phyloP scores from a whole-genome alignment of 768 basidiomycete species.

The Scleroderma bovista region DNA sequence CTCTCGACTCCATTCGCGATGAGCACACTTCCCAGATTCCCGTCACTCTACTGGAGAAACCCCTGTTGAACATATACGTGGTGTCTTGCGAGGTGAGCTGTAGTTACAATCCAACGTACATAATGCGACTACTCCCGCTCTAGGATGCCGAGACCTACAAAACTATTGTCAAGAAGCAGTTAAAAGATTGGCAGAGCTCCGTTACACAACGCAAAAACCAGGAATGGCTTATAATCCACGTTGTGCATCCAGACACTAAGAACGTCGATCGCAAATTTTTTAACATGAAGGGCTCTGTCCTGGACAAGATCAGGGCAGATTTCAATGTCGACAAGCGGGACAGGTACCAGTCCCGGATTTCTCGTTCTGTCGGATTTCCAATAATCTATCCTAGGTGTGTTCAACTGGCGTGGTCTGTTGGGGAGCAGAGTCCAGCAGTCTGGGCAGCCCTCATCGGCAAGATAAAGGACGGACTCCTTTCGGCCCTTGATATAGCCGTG shows the following conservation, averaged over 20 bases:
- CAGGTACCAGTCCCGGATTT: slow-evolving; percentile 36
- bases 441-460: slow-evolving; percentile 89
- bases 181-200: slow-evolving; percentile 84
- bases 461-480: slow-evolving; percentile 85
- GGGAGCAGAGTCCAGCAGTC: slow-evolving; percentile 65
- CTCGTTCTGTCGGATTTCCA: slow-evolving; percentile 6
- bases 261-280: slow-evolving; percentile 62
- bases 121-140: slow-evolving; percentile 6
- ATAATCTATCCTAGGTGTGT: slow-evolving; percentile 53
- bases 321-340: slow-evolving; percentile 89
- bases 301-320: slow-evolving; percentile 89
- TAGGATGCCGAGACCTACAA: slow-evolving; percentile 75
- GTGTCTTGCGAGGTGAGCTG: slow-evolving; percentile 81
- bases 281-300: slow-evolving; percentile 76
- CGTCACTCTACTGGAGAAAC: slow-evolving; percentile 75
- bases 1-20: slow-evolving; percentile 62
- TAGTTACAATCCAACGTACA: slow-evolving; percentile 1
- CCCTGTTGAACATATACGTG: slow-evolving; percentile 81
- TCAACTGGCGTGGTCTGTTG: slow-evolving; percentile 71
- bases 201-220: slow-evolving; percentile 70
- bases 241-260: slow-evolving; percentile 68
- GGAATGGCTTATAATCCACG: slow-evolving; percentile 90
- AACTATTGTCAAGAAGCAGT: slow-evolving; percentile 70
- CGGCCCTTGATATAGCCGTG: slow-evolving; percentile 77
- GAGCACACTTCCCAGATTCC: slow-evolving; percentile 74